phyloP scores from a whole-genome alignment of 1,284 basidiomycete genomes.

The Sutorius eximius region DNA sequence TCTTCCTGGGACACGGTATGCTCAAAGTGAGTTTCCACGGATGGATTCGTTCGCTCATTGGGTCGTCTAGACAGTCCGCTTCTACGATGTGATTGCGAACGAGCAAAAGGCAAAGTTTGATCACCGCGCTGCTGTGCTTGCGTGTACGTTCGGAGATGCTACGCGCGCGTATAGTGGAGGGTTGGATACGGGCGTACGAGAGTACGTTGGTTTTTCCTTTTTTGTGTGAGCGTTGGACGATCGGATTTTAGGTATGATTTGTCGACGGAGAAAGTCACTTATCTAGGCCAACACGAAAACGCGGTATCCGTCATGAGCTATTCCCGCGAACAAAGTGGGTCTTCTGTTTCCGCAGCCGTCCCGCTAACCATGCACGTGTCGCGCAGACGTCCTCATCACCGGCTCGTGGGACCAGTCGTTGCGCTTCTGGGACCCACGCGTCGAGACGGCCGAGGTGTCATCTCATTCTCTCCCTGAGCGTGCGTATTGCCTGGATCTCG shows the following conservation, averaged over 20 bases:
- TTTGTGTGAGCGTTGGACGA: background rate
- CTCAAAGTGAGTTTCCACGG: slow-evolving; percentile 13
- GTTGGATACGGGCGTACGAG: slow-evolving; percentile 69
- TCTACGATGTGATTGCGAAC: slow-evolving; percentile 66
- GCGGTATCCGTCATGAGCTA: slow-evolving; percentile 65
- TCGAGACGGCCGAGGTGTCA: slow-evolving; percentile 56
- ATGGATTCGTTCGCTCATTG: background rate
- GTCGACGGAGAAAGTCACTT: slow-evolving; percentile 56
- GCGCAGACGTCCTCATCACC: slow-evolving; percentile 69
- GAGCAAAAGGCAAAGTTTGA: slow-evolving; percentile 75
- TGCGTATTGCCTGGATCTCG: slow-evolving; percentile 79
- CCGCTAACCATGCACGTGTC: background rate
- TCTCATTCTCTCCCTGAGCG: slow-evolving; percentile 76
- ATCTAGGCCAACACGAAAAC: slow-evolving; percentile 68
- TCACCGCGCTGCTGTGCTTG: slow-evolving; percentile 73
- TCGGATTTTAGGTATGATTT: slow-evolving; percentile 55
- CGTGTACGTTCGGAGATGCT: slow-evolving; percentile 63
- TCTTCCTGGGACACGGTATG: slow-evolving; percentile 89
- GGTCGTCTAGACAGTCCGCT: slow-evolving; percentile 60
- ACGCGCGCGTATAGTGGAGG: slow-evolving; percentile 72
- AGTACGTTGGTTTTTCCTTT: slow-evolving; percentile 46
- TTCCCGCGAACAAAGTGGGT: slow-evolving; percentile 53
- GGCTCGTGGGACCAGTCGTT: slow-evolving; percentile 91
- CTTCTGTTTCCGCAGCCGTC: background rate
- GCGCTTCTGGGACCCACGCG: slow-evolving; percentile 84